These are phyloP conservation scores for Pulveroboletus sp. DNA, from an alignment of 768 basidiomycete genomes.

Conservation along the genomic window DNA sequence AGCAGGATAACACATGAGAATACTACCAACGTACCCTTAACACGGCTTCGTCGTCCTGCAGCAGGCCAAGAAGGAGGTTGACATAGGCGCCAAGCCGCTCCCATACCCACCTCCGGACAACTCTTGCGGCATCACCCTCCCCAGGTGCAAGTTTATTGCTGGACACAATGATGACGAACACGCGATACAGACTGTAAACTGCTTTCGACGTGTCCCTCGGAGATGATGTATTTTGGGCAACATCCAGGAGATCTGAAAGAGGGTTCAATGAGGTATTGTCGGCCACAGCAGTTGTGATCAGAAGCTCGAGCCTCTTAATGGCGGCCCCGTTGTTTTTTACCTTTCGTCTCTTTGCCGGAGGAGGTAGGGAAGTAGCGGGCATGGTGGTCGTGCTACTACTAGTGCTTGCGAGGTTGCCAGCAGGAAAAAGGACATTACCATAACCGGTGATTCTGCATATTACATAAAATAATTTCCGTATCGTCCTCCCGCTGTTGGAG, in stretches of 20 bases:
- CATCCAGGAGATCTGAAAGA: slow-evolving; percentile 66
- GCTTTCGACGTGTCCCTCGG: slow-evolving; percentile 64
- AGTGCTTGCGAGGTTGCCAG: background rate
- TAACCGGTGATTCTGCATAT: background rate
- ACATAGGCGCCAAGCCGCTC: slow-evolving; percentile 69
- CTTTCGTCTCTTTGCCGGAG: slow-evolving; percentile 49
- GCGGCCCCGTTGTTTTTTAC: slow-evolving; percentile 21
- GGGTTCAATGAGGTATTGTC: slow-evolving; percentile 66
- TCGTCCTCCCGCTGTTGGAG: too few relatives aligned
- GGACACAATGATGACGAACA: slow-evolving; percentile 62
- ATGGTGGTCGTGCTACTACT: slow-evolving; percentile 11
- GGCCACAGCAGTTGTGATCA: slow-evolving; percentile 49
- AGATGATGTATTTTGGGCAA: slow-evolving; percentile 45
- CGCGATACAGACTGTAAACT: slow-evolving; percentile 77
- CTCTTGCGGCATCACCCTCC: slow-evolving; percentile 48
- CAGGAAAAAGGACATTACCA: background rate
- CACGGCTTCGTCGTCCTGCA: slow-evolving; percentile 73
- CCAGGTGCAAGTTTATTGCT: slow-evolving; percentile 50
- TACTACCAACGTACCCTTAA: slow-evolving; percentile 53
- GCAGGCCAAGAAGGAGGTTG: slow-evolving; percentile 58
- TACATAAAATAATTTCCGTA: too few relatives aligned
- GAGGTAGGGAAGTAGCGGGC: slow-evolving; percentile 44
- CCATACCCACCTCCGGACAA: slow-evolving; percentile 76
- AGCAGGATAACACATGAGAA: background rate
- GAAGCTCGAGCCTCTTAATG: slow-evolving; percentile 49